Base-by-base conservation (phyloP, 2,329 filamentous ascomycete genomes). In the Aschersonia sp. region DNA sequence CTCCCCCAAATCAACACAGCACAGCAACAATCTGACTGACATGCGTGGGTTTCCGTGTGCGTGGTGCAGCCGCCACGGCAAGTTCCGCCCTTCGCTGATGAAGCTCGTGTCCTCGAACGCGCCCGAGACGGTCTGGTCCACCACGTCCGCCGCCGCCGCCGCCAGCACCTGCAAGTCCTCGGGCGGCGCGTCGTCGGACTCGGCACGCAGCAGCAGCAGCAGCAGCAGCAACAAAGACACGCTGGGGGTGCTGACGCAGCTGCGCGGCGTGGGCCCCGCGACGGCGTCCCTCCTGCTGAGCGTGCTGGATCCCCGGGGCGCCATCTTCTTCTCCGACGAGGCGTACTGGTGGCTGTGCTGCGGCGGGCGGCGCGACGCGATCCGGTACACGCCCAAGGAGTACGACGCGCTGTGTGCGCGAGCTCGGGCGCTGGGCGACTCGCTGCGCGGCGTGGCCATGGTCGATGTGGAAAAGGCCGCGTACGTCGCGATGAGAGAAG, bases 261-360 rank as follows among this genome's bases (percentile, higher is more conserved):
- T 92, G n/a, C 81, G 72, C 52, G 86, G 86, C 35, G 78, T 94
- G 51, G 86, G 86, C 0, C 85, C 86, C 1, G 86, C 86, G 6
- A 90, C 85, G 1, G 85, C 84, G 0, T 86, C 83, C 1, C 73
- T 92, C 33, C 65, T 90, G 1, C 71, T 92, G 3, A 75, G 81
- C 5, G 76, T 83, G 5, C 74, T 79, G 53, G 72, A 79, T 50
- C 73, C 81, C 0, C 61, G 68, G 0, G 63, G 65, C 10, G 70
- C 81, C 45, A 73, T 85, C 2, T 90, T 90, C 69, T 90, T 90
- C 64, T 84, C 81, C 2, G 87, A 94, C 57, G 86, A 92, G 63
- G 72, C 81, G 4, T 90, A 81, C 58, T 74, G 80, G 53, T 90
- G 84, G 84, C 64, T 83, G 5, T 76, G 76, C 56, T 43, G 74